Evolutionary conservation across 2,329 filamentous ascomycete species (phyloP).

Genomic region (Ascochyta rabiei): DNA sequence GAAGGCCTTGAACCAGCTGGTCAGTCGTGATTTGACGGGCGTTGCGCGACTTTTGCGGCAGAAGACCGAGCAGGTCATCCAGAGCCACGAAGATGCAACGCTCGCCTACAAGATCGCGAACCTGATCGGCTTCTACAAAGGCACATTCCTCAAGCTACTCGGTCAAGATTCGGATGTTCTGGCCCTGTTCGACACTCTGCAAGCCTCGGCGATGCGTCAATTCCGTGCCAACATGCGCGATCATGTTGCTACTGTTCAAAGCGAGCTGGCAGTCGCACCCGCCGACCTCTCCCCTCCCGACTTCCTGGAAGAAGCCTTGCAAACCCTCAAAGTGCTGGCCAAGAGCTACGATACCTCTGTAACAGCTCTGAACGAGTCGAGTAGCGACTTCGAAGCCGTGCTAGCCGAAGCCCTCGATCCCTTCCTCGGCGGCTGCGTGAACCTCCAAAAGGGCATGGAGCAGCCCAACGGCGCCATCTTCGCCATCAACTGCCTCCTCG

Average conservation of each 20-base stretch:
- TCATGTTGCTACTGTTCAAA: conserved; percentile 75
- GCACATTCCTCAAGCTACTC: conserved; percentile 82
- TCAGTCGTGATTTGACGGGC: conserved; percentile 82
- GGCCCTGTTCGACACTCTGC: conserved; percentile 70
- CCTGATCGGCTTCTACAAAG: conserved; percentile 84
- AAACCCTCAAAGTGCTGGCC: conserved; percentile 78
- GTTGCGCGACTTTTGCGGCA: conserved; percentile 86
- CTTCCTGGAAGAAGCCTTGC: conserved; percentile 80
- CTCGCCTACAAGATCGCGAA: conserved; percentile 90
- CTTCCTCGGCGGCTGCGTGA: conserved; percentile 77
- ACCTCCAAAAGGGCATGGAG: conserved; percentile 67
- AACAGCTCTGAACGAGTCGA: conserved; percentile 59
- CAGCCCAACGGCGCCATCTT: conserved; percentile 71
- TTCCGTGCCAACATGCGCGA: conserved; percentile 84
- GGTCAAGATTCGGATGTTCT: conserved; percentile 72
- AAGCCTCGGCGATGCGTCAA: conserved; percentile 78
- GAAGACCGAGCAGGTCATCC: conserved; percentile 87
- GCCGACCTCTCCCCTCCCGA: conserved; percentile 77
- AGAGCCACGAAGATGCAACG: conserved; percentile 88
- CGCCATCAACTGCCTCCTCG: conserved; percentile 71
- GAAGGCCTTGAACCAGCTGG: conserved; percentile 81
- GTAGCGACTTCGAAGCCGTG: conserved; percentile 75
- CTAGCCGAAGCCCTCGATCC: conserved; percentile 83
- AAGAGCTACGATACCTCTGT: conserved; percentile 86
- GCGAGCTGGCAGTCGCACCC: conserved; percentile 71